phyloP scores from a whole-genome alignment of 179 eudicot species.

The Silene noctiflora region DNA sequence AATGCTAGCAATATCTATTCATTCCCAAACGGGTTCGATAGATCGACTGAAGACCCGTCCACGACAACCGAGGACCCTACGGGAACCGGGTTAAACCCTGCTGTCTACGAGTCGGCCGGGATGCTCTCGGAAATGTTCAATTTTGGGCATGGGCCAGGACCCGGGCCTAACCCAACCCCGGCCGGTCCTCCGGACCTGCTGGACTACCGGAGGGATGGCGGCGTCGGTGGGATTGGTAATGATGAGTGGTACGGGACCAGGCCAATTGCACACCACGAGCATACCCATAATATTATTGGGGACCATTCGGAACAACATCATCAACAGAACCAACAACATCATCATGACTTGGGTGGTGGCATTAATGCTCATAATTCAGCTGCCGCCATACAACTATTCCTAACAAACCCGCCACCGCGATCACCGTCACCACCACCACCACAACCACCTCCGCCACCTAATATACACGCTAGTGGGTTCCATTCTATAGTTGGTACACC shows the following conservation, averaged over 20 bases:
- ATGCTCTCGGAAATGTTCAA: slow-evolving; percentile 94
- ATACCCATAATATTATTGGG: background rate
- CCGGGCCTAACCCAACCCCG: slow-evolving; percentile 17
- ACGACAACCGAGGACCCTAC: slow-evolving; percentile 4
- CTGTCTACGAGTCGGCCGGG: slow-evolving; percentile 49
- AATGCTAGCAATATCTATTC: slow-evolving; percentile 12
- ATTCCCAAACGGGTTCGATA: slow-evolving; percentile 60
- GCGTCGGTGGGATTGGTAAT: background rate
- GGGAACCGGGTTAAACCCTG: slow-evolving; percentile 18
- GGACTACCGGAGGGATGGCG: background rate
- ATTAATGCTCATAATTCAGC: slow-evolving; percentile 41
- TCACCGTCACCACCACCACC: slow-evolving; percentile 44
- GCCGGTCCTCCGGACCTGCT: background rate
- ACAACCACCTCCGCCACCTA: slow-evolving; percentile 16
- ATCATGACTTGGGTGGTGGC: slow-evolving; percentile 25
- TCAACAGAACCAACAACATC: slow-evolving; percentile 11
- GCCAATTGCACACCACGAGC: background rate
- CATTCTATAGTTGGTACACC: background rate
- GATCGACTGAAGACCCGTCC: slow-evolving; percentile 28
- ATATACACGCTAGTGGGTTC: slow-evolving; percentile 12
- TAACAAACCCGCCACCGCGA: slow-evolving; percentile 48
- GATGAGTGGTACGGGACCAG: slow-evolving; percentile 29
- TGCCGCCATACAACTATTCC: slow-evolving; percentile 85
- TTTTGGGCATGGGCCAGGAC: slow-evolving; percentile 41
- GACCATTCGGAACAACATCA: background rate